Evolutionary conservation across 495 filamentous ascomycete genomes (phyloP).

Genomic region (Lophiotrema nucula): DNA sequence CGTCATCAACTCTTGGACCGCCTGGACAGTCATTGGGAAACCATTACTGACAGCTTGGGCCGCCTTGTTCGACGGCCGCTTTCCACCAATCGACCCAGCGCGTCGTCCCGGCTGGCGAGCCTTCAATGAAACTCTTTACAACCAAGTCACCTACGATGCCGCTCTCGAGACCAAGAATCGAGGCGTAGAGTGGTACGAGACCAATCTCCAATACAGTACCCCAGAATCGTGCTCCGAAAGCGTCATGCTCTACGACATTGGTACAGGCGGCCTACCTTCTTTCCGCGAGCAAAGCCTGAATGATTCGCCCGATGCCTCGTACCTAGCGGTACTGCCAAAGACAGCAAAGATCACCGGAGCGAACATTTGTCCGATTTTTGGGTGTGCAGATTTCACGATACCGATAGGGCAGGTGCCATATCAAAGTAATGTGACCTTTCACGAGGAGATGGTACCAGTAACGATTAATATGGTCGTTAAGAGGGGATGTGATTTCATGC

Average conservation of each 20-base stretch:
- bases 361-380: conserved; percentile 43
- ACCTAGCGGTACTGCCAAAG: conserved; percentile 39
- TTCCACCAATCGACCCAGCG: conserved; percentile 42
- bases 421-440: conserved; percentile 39
- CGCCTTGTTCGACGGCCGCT: conserved; percentile 40
- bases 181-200: conserved; percentile 44
- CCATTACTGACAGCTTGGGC: conserved; percentile 36
- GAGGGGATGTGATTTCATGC: conserved; percentile 47
- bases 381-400: conserved; percentile 44
- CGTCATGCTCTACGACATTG: conserved; percentile 46
- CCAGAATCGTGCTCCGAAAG: conserved; percentile 43
- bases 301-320: conserved; percentile 34
- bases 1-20: conserved; percentile 31
- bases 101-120: conserved; percentile 34
- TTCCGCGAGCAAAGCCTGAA: conserved; percentile 41
- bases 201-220: conserved; percentile 39
- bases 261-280: conserved; percentile 44
- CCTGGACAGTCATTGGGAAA: conserved; percentile 32
- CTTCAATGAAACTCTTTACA: conserved; percentile 31
- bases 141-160: conserved; percentile 30
- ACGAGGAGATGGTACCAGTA: conserved; percentile 46
- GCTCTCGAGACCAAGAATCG: conserved; percentile 36
- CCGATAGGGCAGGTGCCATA: conserved; percentile 49
- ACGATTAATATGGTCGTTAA: conserved; percentile 44
- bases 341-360: conserved; percentile 38